Conservation (phyloP, 345 rosid species). For the Psidium friedrichsthalianum region DNA sequence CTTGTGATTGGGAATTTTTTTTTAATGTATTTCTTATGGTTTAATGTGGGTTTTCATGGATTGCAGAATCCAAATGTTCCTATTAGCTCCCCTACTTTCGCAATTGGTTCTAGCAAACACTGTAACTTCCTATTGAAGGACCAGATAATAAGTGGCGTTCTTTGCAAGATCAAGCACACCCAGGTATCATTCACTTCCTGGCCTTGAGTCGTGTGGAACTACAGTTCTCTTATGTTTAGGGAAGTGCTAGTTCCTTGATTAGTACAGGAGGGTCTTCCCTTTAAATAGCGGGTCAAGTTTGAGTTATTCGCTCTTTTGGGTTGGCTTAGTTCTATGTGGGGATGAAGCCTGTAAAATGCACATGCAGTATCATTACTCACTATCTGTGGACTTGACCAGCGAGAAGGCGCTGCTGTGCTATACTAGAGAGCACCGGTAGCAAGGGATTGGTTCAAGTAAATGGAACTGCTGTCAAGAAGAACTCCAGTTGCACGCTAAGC, state of each 20-base stretch:
- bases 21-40: neutral
- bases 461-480: slow-evolving; percentile 41
- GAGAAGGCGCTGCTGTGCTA: slow-evolving; percentile 45
- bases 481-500: slow-evolving; percentile 23
- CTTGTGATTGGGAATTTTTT: neutral
- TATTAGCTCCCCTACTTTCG: slow-evolving; percentile 25
- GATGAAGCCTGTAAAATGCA: slow-evolving; percentile 47
- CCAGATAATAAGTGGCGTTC: slow-evolving; percentile 21
- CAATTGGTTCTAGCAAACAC: slow-evolving; percentile 48
- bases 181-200: slow-evolving; percentile 31
- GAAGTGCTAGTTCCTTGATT: neutral
- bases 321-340: slow-evolving; percentile 17
- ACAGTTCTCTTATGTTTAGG: neutral
- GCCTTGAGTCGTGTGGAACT: neutral
- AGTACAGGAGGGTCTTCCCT: neutral
- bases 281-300: neutral
- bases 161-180: slow-evolving; percentile 54
- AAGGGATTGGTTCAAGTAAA: slow-evolving; percentile 62
- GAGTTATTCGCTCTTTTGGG: neutral
- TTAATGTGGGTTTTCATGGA: neutral
- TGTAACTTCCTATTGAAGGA: slow-evolving; percentile 50
- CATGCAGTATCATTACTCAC: slow-evolving; percentile 58
- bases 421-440: slow-evolving; percentile 62
- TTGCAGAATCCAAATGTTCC: slow-evolving; percentile 53
- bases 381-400: slow-evolving; percentile 77